These are phyloP conservation scores for Aspergillus oerlinghausenensis DNA, from an alignment of 2,329 filamentous ascomycete genomes.

Conservation along the genomic window DNA sequence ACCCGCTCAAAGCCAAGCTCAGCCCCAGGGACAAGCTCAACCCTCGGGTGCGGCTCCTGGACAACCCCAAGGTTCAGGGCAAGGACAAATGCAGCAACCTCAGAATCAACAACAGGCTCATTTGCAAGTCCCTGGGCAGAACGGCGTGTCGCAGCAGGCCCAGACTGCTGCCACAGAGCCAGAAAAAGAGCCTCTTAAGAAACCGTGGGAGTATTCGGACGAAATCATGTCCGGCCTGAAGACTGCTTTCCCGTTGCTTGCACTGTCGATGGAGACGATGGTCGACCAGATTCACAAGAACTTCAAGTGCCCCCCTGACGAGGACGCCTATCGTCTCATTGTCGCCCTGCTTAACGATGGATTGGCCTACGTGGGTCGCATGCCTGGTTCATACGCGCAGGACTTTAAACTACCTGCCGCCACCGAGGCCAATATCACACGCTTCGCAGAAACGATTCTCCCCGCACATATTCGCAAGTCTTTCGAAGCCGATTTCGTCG, in stretches of 20 bases:
- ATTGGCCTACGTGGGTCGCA: slow-evolving; percentile 83
- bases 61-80: slow-evolving; percentile 17
- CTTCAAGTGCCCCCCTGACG: slow-evolving; percentile 97
- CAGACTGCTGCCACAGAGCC: slow-evolving; percentile 19
- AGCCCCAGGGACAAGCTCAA: slow-evolving; percentile 5
- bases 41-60: not conserved
- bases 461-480: slow-evolving; percentile 92
- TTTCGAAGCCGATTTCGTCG: slow-evolving; percentile 96
- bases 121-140: slow-evolving; percentile 28
- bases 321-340: slow-evolving; percentile 95
- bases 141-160: slow-evolving; percentile 20
- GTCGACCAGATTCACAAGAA: slow-evolving; percentile 98
- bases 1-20: slow-evolving; percentile 9
- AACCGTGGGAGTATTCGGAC: slow-evolving; percentile 93
- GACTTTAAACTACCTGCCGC: slow-evolving; percentile 85
- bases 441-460: slow-evolving; percentile 93
- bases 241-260: slow-evolving; percentile 92
- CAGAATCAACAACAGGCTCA: slow-evolving; percentile 24
- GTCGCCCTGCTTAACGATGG: slow-evolving; percentile 97
- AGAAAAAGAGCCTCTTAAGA: slow-evolving; percentile 55
- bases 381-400: slow-evolving; percentile 78
- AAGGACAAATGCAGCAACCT: slow-evolving; percentile 19
- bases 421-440: slow-evolving; percentile 93
- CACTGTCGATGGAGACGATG: slow-evolving; percentile 98
- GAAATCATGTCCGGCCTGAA: slow-evolving; percentile 94